Conservation (phyloP, 805 yeast species). For the Nematodospora valgi region DNA sequence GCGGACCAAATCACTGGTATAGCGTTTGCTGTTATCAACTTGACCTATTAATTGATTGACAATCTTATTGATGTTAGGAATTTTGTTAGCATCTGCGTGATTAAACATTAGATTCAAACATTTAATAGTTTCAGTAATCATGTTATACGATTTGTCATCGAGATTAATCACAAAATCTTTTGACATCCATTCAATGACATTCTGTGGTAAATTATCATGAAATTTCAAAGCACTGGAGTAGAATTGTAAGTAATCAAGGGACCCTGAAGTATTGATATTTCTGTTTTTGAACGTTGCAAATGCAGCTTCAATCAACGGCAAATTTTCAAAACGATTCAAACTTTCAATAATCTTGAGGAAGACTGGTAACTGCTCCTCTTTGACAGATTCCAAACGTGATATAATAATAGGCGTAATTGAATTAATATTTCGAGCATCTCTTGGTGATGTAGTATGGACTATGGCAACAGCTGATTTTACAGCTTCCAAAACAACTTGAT, state of each 20-base stretch:
- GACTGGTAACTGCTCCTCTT: conserved; percentile 18
- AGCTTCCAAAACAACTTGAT: conserved; percentile 49
- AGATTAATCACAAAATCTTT: conserved; percentile 22
- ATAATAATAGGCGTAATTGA: conserved; percentile 5
- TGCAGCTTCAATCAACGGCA: conserved; percentile 14
- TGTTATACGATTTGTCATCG: conserved; percentile 22
- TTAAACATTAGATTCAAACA: conserved; percentile 6
- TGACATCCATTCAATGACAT: conserved; percentile 18
- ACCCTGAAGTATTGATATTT: conserved; percentile 18
- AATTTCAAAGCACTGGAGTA: conserved; percentile 22
- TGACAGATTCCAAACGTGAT: conserved; percentile 2
- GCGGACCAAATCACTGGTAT: conserved; percentile 29
- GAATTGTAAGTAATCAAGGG: conserved; percentile 25
- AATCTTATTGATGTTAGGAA: conserved; percentile 8
- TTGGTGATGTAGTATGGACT: conserved; percentile 5
- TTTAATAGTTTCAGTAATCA: conserved; percentile 25
- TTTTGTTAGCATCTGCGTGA: neutral
- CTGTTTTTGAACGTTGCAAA: conserved; percentile 16
- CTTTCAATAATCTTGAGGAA: conserved; percentile 26
- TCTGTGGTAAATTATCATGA: conserved; percentile 16
- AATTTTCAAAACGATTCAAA: conserved; percentile 17
- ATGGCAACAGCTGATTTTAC: conserved; percentile 30
- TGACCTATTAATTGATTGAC: conserved; percentile 18
- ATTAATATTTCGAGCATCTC: conserved; percentile 2
- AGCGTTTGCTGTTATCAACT: conserved; percentile 18